A percentile compares a stretch with the other conserved stretches of the same genome.
Evolutionary conservation across 2,329 filamentous ascomycete species (phyloP).

Genomic region (Blastomyces parvus): DNA sequence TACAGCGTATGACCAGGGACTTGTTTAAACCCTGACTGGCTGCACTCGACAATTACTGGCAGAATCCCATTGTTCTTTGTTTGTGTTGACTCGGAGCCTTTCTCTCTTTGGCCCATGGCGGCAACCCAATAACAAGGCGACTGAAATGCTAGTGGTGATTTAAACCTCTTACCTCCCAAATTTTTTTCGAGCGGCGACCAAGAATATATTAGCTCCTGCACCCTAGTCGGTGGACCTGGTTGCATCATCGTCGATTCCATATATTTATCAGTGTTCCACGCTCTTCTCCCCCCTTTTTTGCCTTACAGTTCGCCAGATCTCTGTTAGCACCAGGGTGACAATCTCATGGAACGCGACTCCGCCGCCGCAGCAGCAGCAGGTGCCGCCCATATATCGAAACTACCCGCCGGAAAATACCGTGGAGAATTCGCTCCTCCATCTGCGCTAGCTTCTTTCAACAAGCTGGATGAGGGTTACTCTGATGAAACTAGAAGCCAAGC

Average conservation of each 20-base stretch:
- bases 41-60: background rate
- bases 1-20: background rate
- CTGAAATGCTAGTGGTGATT: background rate
- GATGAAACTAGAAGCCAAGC: slow-evolving; percentile 54
- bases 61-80: background rate
- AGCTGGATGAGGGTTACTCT: slow-evolving; percentile 79
- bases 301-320: background rate
- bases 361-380: slow-evolving; percentile 14
- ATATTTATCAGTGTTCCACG: background rate
- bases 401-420: slow-evolving; percentile 22
- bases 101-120: background rate
- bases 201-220: background rate
- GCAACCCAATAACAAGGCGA: background rate
- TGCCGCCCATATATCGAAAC: slow-evolving; percentile 19
- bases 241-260: background rate
- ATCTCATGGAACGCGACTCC: slow-evolving; percentile 26
- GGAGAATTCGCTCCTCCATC: slow-evolving; percentile 24
- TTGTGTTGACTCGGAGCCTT: background rate
- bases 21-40: no score
- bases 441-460: slow-evolving; percentile 41
- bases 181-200: background rate
- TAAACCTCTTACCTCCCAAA: background rate
- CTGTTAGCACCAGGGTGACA: slow-evolving; percentile 6
- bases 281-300: background rate
- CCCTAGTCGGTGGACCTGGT: background rate